A percentile compares a stretch with the other conserved stretches of the same genome.
phyloP scores from a whole-genome alignment of 2,329 filamentous ascomycete species.

The Colletotrichum sidae region DNA sequence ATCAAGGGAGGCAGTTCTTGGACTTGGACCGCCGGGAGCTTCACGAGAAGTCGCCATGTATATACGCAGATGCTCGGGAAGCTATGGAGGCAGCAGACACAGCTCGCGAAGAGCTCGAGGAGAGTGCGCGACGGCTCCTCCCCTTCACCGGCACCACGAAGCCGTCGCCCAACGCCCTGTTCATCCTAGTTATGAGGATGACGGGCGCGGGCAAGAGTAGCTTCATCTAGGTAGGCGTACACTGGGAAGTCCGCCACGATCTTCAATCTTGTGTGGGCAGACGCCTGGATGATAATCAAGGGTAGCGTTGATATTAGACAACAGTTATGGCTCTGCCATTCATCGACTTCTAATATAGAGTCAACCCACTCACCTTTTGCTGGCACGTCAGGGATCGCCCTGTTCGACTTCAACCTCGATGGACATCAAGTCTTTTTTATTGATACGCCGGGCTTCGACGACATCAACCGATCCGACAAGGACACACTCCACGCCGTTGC shows the following conservation, averaged over 20 bases:
- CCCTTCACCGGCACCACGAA: not conserved
- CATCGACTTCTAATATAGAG: not conserved
- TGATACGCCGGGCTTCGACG: conserved; percentile 58
- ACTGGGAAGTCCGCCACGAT: not conserved
- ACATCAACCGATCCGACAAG: conserved; percentile 50
- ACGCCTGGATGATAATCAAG: not conserved
- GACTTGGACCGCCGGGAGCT: too few species aligned
- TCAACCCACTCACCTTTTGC: not conserved
- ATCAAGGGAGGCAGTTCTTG: too few species aligned
- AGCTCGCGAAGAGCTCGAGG: not conserved
- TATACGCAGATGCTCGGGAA: too few species aligned
- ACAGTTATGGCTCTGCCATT: not conserved
- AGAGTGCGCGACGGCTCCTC: not conserved
- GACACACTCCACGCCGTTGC: conserved; percentile 47
- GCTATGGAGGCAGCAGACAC: not conserved
- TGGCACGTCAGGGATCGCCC: not conserved
- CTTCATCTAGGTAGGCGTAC: not conserved
- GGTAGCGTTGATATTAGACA: not conserved
- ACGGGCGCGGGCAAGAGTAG: conserved; percentile 12
- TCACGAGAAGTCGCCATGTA: too few species aligned
- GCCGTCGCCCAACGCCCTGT: conserved; percentile 2
- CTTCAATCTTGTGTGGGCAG: not conserved
- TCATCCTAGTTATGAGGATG: conserved; percentile 7
- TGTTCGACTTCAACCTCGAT: not conserved
- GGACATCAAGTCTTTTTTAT: conserved; percentile 45